phyloP scores from a whole-genome alignment of 1,284 basidiomycete species.

The Boletellus sp. region DNA sequence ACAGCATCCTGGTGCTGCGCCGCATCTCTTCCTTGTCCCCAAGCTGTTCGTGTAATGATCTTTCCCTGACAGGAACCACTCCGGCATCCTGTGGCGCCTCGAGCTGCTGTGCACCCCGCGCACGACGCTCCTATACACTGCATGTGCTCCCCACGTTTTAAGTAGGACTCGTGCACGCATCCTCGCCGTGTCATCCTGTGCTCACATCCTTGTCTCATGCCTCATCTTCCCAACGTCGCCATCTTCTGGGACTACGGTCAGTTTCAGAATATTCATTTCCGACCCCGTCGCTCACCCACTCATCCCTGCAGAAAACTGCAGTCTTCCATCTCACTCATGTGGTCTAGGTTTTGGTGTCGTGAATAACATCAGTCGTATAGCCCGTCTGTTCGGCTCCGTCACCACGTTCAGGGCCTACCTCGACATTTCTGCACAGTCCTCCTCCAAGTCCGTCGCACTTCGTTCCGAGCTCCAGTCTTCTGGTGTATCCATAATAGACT shows the following conservation, averaged over 20 bases:
- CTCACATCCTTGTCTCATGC: constrained; percentile 28
- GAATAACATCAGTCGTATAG: constrained; percentile 41
- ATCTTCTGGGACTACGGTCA: constrained; percentile 64
- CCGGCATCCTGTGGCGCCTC: constrained; percentile 18
- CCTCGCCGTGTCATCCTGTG: constrained; percentile 1
- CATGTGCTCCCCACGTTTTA: constrained; percentile 13
- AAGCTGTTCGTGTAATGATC: neutral
- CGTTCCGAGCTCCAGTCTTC: constrained; percentile 59
- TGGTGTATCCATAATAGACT: constrained; percentile 55
- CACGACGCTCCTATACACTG: neutral
- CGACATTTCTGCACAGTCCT: constrained; percentile 36
- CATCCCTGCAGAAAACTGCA: constrained; percentile 50
- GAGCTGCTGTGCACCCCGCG: constrained; percentile 15
- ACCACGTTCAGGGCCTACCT: constrained; percentile 53
- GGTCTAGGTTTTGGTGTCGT: constrained; percentile 45
- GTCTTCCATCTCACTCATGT: constrained; percentile 38
- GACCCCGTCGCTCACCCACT: constrained; percentile 1
- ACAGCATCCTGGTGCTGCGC: constrained; percentile 6
- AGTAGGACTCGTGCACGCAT: constrained; percentile 22
- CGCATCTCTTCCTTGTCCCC: neutral
- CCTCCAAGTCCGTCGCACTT: constrained; percentile 31
- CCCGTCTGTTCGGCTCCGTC: constrained; percentile 43
- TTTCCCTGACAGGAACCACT: constrained; percentile 11
- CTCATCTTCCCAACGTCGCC: constrained; percentile 40
- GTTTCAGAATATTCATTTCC: constrained; percentile 14